A percentile compares a stretch with the other conserved stretches of the same genome.
Evolutionary conservation across 306 rosid genomes (phyloP).

Genomic region (Cicer cuneatum): DNA sequence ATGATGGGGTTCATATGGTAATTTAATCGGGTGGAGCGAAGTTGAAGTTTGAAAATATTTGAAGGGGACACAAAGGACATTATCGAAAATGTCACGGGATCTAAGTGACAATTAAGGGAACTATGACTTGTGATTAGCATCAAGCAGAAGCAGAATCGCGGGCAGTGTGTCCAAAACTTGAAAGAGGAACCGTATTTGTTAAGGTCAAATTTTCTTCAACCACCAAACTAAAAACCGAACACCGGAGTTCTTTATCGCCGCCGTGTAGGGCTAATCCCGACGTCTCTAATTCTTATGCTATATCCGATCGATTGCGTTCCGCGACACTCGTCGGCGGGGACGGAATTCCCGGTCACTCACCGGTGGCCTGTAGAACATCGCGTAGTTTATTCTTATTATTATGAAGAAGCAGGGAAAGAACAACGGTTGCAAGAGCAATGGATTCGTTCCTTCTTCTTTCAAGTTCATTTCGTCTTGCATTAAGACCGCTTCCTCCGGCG

Average conservation of each 20-base stretch:
- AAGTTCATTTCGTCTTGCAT: constrained; percentile 90
- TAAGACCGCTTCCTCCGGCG: constrained; percentile 91
- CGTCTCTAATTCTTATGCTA: constrained; percentile 58
- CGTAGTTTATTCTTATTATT: constrained; percentile 49
- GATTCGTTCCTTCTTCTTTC: constrained; percentile 83
- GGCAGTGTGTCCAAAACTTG: constrained; percentile 34
- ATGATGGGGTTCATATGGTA: constrained; percentile 40
- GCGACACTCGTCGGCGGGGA: constrained; percentile 64
- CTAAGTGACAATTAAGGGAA: constrained; percentile 41
- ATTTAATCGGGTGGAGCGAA: constrained; percentile 29
- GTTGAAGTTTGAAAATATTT: constrained; percentile 32
- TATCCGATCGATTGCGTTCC: constrained; percentile 62
- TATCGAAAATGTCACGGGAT: constrained; percentile 16
- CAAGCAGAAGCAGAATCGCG: constrained; percentile 40
- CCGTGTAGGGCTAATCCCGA: constrained; percentile 38
- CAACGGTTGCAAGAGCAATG: constrained; percentile 61
- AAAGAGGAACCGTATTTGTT: constrained; percentile 58
- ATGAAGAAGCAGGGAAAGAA: constrained; percentile 79
- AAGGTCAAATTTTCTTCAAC: constrained; percentile 64
- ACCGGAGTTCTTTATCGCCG: constrained; percentile 38
- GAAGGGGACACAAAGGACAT: constrained; percentile 41
- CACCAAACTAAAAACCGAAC: constrained; percentile 35
- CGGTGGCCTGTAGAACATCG: constrained; percentile 56
- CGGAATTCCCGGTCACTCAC: constrained; percentile 62
- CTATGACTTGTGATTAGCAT: constrained; percentile 53